Conservation (phyloP, 306 rosid species). For the Urtica urens region DNA sequence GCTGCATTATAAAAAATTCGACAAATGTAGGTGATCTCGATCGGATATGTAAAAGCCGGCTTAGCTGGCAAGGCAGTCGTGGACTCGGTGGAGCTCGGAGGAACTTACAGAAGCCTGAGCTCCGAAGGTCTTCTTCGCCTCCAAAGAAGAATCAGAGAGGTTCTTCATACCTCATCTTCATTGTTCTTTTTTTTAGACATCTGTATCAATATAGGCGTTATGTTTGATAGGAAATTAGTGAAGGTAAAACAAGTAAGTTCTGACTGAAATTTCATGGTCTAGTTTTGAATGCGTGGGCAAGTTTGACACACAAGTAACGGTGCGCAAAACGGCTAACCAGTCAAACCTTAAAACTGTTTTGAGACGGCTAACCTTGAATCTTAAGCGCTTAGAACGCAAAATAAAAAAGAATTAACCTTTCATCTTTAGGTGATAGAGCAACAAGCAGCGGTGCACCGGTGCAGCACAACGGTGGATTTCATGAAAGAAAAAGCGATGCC, state of each 20-base stretch:
- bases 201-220: too few species aligned
- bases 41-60: conserved; percentile 28
- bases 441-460: conserved; percentile 29
- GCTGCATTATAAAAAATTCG: too few species aligned
- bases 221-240: too few species aligned
- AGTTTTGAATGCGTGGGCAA: neutral
- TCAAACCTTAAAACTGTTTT: too few species aligned
- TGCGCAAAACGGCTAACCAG: too few species aligned
- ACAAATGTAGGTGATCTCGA: conserved; percentile 32
- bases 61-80: conserved; percentile 25
- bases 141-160: conserved; percentile 34
- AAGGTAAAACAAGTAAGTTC: too few species aligned
- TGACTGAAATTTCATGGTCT: too few species aligned
- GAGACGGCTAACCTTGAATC: too few species aligned
- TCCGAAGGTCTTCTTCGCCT: conserved; percentile 26
- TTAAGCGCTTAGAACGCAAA: too few species aligned
- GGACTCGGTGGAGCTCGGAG: conserved; percentile 21
- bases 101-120: conserved; percentile 30
- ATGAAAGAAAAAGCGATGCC: conserved; percentile 29
- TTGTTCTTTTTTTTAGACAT: too few species aligned
- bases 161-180: too few species aligned
- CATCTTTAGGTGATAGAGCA: conserved; percentile 24
- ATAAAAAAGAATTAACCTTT: neutral
- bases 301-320: too few species aligned
- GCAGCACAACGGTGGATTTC: conserved; percentile 35